Conservation (phyloP, 495 filamentous ascomycete species). For the Lepidopterella palustris region DNA sequence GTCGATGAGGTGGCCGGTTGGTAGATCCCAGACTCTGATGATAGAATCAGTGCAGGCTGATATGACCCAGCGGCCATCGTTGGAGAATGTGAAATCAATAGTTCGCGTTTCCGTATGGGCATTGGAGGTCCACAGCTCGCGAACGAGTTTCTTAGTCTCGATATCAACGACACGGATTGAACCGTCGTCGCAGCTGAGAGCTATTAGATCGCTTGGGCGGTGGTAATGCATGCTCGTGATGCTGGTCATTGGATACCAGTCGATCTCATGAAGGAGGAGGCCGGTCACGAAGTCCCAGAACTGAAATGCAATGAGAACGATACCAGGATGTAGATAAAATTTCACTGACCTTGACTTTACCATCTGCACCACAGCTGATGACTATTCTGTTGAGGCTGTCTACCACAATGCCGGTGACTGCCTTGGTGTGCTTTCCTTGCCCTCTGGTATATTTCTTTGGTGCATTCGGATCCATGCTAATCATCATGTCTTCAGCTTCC, state of each 20-base stretch:
- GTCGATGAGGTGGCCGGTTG: slow-evolving; percentile 91
- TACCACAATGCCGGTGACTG: slow-evolving; percentile 78
- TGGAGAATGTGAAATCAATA: slow-evolving; percentile 63
- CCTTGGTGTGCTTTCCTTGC: slow-evolving; percentile 63
- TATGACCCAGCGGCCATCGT: slow-evolving; percentile 89
- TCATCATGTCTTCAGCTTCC: slow-evolving; percentile 32
- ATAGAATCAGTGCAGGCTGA: slow-evolving; percentile 77
- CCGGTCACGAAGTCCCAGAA: slow-evolving; percentile 93
- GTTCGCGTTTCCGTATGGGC: slow-evolving; percentile 12
- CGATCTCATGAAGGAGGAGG: slow-evolving; percentile 67
- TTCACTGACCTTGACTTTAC: slow-evolving; percentile 63
- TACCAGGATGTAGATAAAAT: not conserved
- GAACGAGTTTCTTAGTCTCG: slow-evolving; percentile 79
- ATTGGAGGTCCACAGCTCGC: slow-evolving; percentile 66
- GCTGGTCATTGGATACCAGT: slow-evolving; percentile 76
- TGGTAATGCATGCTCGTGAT: slow-evolving; percentile 74
- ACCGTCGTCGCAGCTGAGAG: slow-evolving; percentile 81
- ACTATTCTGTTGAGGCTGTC: slow-evolving; percentile 78
- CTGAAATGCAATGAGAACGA: slow-evolving; percentile 20
- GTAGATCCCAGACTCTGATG: slow-evolving; percentile 89
- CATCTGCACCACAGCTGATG: slow-evolving; percentile 81
- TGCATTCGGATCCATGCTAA: slow-evolving; percentile 9
- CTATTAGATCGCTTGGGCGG: slow-evolving; percentile 74
- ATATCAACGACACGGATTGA: slow-evolving; percentile 85
- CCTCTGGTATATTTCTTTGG: slow-evolving; percentile 36